These are phyloP conservation scores for Lodderomyces pseudojiufengensis DNA, from an alignment of 1,139 yeast species.

Conservation along the genomic window DNA sequence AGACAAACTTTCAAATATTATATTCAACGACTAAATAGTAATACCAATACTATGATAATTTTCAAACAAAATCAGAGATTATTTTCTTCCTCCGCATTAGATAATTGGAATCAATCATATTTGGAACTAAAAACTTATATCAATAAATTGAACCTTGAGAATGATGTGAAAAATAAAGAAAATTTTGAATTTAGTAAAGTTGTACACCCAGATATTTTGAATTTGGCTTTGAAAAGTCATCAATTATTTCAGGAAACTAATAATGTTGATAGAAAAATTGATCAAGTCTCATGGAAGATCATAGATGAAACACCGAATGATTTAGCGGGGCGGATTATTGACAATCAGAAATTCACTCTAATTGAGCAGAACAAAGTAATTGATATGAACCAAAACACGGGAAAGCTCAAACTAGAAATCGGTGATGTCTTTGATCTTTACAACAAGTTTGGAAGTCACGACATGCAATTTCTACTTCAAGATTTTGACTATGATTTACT, in stretches of 20 bases:
- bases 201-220: slow-evolving; percentile 26
- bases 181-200: slow-evolving; percentile 32
- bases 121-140: slow-evolving; percentile 1
- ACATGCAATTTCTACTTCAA: not conserved
- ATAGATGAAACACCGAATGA: too few relatives aligned
- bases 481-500: slow-evolving; percentile 6
- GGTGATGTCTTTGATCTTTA: too few relatives aligned
- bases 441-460: too few relatives aligned
- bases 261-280: too few relatives aligned
- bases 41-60: slow-evolving; percentile 31
- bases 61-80: slow-evolving; percentile 28
- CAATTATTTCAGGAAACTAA: too few relatives aligned
- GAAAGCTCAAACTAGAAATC: too few relatives aligned
- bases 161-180: slow-evolving; percentile 11
- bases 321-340: too few relatives aligned
- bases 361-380: too few relatives aligned
- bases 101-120: slow-evolving; percentile 24
- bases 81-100: slow-evolving; percentile 25
- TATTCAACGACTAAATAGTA: slow-evolving; percentile 20
- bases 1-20: slow-evolving; percentile 29
- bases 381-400: too few relatives aligned
- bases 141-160: slow-evolving; percentile 1
- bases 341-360: too few relatives aligned
- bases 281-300: too few relatives aligned
- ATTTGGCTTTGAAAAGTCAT: slow-evolving; percentile 21